These are phyloP conservation scores for Vitis hybrid DNA, from an alignment of 177 flowering plant species.

Conservation along the genomic window DNA sequence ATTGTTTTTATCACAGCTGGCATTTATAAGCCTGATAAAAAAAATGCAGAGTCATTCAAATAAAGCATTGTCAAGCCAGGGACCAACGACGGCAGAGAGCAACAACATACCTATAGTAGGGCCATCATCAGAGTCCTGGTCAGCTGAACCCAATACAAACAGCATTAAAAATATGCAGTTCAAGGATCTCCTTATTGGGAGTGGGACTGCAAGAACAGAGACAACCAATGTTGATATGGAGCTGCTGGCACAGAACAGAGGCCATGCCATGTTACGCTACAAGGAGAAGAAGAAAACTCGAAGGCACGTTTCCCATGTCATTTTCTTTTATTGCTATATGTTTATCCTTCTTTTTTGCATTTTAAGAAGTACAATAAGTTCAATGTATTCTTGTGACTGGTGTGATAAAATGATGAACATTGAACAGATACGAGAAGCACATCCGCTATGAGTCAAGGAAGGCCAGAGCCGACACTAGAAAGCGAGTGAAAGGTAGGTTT, in stretches of 20 bases:
- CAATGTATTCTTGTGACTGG: too few relatives aligned
- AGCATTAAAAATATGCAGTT: not conserved
- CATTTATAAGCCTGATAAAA: not conserved
- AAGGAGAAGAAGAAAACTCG: slow-evolving; percentile 30
- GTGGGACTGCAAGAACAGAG: not conserved
- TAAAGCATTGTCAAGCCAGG: slow-evolving; percentile 3
- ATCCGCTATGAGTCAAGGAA: slow-evolving; percentile 27
- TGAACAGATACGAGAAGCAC: slow-evolving; percentile 19
- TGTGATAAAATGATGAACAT: not conserved
- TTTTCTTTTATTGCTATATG: not conserved
- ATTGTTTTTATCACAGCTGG: not conserved
- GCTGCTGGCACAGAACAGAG: slow-evolving; percentile 23
- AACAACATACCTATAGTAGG: not conserved
- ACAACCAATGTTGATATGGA: slow-evolving; percentile 10
- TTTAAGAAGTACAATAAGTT: not conserved
- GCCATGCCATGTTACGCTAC: slow-evolving; percentile 26
- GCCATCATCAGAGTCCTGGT: not conserved
- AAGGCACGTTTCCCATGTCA: slow-evolving; percentile 6
- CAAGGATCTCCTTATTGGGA: slow-evolving; percentile 5
- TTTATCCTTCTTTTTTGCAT: not conserved
- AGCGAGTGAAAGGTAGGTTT: slow-evolving; percentile 25
- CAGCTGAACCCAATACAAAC: not conserved
- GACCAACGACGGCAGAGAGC: slow-evolving; percentile 5
- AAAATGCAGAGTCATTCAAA: slow-evolving; percentile 2
- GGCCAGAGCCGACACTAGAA: slow-evolving; percentile 25